Conservation (phyloP, 371 early-diverging fungal genomes). For the Saksenaea vasiformis region DNA sequence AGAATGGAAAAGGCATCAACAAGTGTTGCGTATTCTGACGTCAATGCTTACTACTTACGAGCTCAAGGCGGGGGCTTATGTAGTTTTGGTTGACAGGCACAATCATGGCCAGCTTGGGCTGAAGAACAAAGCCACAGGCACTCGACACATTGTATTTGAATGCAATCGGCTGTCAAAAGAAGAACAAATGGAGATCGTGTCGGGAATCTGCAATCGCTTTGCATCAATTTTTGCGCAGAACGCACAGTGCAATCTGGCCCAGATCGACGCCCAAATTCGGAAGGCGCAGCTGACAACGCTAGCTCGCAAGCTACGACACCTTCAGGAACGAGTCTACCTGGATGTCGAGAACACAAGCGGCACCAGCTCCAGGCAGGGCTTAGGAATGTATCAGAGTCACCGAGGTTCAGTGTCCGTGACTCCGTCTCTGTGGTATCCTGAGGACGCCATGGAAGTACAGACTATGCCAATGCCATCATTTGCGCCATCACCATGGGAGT, state of each 20-base stretch:
- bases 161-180: slow-evolving; percentile 11
- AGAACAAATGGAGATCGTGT: slow-evolving; percentile 22
- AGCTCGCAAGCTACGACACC: slow-evolving; percentile 6
- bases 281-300: slow-evolving; percentile 12
- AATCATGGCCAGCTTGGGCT: slow-evolving; percentile 27
- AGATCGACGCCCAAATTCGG: slow-evolving; percentile 21
- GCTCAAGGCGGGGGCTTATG: slow-evolving; percentile 16
- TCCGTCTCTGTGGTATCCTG: slow-evolving; percentile 19
- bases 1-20: slow-evolving; percentile 25
- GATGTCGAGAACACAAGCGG: not conserved
- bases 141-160: slow-evolving; percentile 31
- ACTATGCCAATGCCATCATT: slow-evolving; percentile 25
- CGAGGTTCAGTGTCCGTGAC: not conserved
- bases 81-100: slow-evolving; percentile 24
- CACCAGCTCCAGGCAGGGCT: not conserved
- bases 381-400: not conserved
- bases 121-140: slow-evolving; percentile 16
- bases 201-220: slow-evolving; percentile 24
- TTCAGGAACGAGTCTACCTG: slow-evolving; percentile 14
- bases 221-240: slow-evolving; percentile 29
- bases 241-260: slow-evolving; percentile 29
- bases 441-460: slow-evolving; percentile 11
- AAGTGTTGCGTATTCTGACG: slow-evolving; percentile 21
- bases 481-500: slow-evolving; percentile 31
- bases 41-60: slow-evolving; percentile 21